Conservation (phyloP, 2,329 filamentous ascomycete species). For the Monosporascus sp. region DNA sequence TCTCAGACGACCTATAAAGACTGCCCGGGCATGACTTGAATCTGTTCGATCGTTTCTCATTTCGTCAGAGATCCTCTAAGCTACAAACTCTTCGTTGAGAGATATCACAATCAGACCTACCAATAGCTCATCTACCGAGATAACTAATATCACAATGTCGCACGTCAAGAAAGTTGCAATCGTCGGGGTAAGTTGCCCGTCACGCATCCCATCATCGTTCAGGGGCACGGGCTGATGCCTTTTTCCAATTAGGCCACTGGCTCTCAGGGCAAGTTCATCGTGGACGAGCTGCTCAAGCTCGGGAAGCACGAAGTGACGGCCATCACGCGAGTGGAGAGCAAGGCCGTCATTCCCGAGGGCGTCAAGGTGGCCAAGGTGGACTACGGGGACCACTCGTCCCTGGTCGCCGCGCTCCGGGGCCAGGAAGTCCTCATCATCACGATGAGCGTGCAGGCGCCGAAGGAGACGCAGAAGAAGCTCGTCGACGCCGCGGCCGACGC, state of each 20-base stretch:
- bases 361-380: slow-evolving; percentile 38
- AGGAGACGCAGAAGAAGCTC: slow-evolving; percentile 42
- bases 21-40: too few relatives aligned
- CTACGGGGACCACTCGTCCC: slow-evolving; percentile 36
- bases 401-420: slow-evolving; percentile 45
- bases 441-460: slow-evolving; percentile 36
- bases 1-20: too few relatives aligned
- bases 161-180: slow-evolving; percentile 40
- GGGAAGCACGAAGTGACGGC: slow-evolving; percentile 49
- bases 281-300: slow-evolving; percentile 36
- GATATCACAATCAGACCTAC: too few relatives aligned
- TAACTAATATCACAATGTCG: not conserved
- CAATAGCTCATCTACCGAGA: too few relatives aligned
- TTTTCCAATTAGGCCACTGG: slow-evolving; percentile 34
- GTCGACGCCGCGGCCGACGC: slow-evolving; percentile 50
- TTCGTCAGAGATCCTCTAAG: too few relatives aligned
- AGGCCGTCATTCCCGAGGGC: slow-evolving; percentile 37
- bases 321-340: slow-evolving; percentile 40
- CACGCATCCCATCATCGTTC: slow-evolving; percentile 1
- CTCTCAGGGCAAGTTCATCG: slow-evolving; percentile 33
- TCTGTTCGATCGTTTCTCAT: too few relatives aligned
- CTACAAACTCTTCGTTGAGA: too few relatives aligned
- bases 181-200: slow-evolving; percentile 37
- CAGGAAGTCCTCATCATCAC: slow-evolving; percentile 54
- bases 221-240: not conserved